These are phyloP conservation scores for Sphaerosporella brunnea DNA, from an alignment of 495 filamentous ascomycete genomes.

Conservation along the genomic window DNA sequence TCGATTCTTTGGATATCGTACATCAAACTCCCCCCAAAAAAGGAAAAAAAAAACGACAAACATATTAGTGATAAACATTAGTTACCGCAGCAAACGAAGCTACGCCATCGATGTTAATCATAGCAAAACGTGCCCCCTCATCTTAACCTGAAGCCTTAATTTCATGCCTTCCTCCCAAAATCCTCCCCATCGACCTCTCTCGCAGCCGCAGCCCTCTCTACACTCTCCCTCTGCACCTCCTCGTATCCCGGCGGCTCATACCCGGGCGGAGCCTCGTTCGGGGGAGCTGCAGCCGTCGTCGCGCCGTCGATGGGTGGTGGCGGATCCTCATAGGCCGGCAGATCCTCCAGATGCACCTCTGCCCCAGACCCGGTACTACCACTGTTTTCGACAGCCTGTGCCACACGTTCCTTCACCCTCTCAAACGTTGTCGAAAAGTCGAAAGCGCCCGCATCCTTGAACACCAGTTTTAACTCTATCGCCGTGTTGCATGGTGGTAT, in stretches of 20 bases:
- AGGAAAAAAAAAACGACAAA: too few species aligned
- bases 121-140: too few species aligned
- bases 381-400: slow-evolving; percentile 54
- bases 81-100: too few species aligned
- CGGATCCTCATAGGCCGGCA: slow-evolving; percentile 57
- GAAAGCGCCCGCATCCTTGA: slow-evolving; percentile 87
- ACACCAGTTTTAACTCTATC: slow-evolving; percentile 66
- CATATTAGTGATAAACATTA: too few species aligned
- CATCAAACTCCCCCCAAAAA: too few species aligned
- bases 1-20: too few species aligned
- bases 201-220: slow-evolving; percentile 37
- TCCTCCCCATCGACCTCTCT: not conserved
- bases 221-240: slow-evolving; percentile 64
- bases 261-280: slow-evolving; percentile 62
- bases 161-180: too few species aligned
- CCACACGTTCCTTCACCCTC: slow-evolving; percentile 61
- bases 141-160: too few species aligned
- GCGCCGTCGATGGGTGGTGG: slow-evolving; percentile 24
- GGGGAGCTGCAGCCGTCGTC: slow-evolving; percentile 4
- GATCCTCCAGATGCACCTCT: slow-evolving; percentile 27
- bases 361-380: too few species aligned
- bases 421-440: slow-evolving; percentile 77
- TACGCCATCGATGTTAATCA: too few species aligned
- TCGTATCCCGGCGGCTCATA: slow-evolving; percentile 95
- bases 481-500: slow-evolving; percentile 56